These are phyloP conservation scores for Scheffersomyces illinoinensis DNA, from an alignment of 1,139 yeast species.

Conservation along the genomic window DNA sequence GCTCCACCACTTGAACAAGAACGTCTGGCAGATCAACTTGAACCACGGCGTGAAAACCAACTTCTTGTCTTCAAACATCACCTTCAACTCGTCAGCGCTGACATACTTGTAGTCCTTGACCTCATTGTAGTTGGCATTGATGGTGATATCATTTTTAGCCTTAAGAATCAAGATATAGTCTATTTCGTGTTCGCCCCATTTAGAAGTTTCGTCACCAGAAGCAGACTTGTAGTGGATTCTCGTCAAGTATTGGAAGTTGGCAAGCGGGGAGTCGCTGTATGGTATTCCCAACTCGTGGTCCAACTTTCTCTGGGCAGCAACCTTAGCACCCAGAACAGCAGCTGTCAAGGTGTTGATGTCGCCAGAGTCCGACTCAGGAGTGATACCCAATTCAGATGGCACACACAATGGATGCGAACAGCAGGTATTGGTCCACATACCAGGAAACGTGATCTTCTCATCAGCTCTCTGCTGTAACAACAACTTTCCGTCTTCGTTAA, in stretches of 20 bases:
- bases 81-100: constrained; percentile 60
- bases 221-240: constrained; percentile 95
- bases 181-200: constrained; percentile 98
- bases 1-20: constrained; percentile 93
- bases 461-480: constrained; percentile 92
- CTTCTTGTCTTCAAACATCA: constrained; percentile 67
- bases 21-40: constrained; percentile 88
- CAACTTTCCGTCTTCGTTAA: constrained; percentile 73
- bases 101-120: constrained; percentile 83
- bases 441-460: constrained; percentile 94
- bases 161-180: constrained; percentile 87
- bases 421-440: constrained; percentile 98
- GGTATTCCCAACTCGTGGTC: constrained; percentile 90
- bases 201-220: constrained; percentile 58
- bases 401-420: constrained; percentile 96
- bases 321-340: constrained; percentile 76
- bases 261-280: constrained; percentile 59
- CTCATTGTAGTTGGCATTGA: constrained; percentile 70
- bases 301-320: constrained; percentile 89
- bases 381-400: constrained; percentile 70
- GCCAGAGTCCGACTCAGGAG: constrained; percentile 21
- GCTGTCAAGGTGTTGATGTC: constrained; percentile 43
- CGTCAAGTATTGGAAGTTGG: constrained; percentile 77
- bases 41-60: constrained; percentile 96
- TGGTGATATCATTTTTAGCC: constrained; percentile 53